Evolutionary conservation across 2,329 filamentous ascomycete species (phyloP), one percentile per base, ranked within the genome.

Genomic region (Pseudogymnoascus sp.): DNA sequence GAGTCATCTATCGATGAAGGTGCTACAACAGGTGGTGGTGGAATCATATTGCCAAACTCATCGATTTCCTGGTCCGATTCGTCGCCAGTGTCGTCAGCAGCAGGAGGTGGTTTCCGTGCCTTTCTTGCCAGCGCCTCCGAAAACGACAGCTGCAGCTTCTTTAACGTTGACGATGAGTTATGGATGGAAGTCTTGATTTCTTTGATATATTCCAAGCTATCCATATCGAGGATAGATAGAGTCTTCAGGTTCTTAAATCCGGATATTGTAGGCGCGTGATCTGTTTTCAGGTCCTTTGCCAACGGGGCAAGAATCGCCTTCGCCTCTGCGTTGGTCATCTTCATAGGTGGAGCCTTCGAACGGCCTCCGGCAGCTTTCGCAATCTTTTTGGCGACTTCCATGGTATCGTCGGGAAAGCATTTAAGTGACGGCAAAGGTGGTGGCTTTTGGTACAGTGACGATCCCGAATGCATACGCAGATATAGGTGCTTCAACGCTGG

Each of bases 161-260:
- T 80, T 22, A 88, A 74, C 0, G 83, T 83, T 1, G 80, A 76
- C 2, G 81, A 77, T 1, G 81, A 87, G 66, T 82, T 82, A 10
- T 76, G 76, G 24, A 88, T 74, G 68, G 84, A 86, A 4, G 76
- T 69, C 65, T 79, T 81, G 65, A 88, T 76, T 71, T 88, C 85
- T 1, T 77, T 71, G 11, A 86, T 69, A 33, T 84, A 75, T 35
- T 85, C 82, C 4, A 86, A 74, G 28, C 74, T 78, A 64, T 88
- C 85, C 61, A 88, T 86, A 65, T 88, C 85, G 35, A 88, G 75
- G 6, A 88, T 75, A 3, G 79, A 74, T 12, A 88, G 74, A 4
- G 71, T 79, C 66, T 79, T 81, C 12, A 88, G 75, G 38, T 78
- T 78, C 59, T 77, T 81, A 73, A 88, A 87, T 0, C 80, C 82